These are phyloP conservation scores for Diaporthe sp. DNA, from an alignment of 2,329 filamentous ascomycete genomes.

Conservation along the genomic window DNA sequence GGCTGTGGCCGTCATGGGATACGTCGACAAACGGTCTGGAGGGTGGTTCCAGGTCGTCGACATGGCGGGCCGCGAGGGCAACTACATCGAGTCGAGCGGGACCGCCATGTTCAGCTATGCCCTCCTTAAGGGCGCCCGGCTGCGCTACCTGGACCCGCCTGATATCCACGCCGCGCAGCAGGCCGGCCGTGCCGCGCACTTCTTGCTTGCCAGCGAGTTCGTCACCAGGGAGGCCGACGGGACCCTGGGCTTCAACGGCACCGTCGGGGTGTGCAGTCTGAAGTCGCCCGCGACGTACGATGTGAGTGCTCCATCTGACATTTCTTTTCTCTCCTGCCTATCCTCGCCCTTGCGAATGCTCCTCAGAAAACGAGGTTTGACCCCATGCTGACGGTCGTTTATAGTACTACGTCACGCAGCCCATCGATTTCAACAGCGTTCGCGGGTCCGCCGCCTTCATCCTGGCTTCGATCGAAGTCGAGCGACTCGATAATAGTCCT, in stretches of 20 bases:
- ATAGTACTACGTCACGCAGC: conserved; percentile 52
- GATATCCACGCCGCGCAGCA: background rate
- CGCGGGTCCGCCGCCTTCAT: conserved; percentile 53
- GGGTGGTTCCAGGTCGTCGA: conserved; percentile 54
- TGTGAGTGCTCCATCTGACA: background rate
- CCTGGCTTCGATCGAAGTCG: conserved; percentile 53
- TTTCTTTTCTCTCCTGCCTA: no score
- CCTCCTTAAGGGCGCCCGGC: conserved; percentile 50
- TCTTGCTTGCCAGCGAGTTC: conserved; percentile 3
- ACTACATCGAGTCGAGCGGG: conserved; percentile 53
- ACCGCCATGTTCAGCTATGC: conserved; percentile 53
- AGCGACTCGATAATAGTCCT: conserved; percentile 38
- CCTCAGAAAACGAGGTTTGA: no score
- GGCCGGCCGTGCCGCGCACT: conserved; percentile 25
- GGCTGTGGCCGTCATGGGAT: background rate
- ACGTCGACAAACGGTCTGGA: conserved; percentile 39
- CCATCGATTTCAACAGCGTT: conserved; percentile 52
- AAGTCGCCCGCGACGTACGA: conserved; percentile 56
- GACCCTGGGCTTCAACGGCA: conserved; percentile 49
- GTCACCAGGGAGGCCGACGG: conserved; percentile 30
- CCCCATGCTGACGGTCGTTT: background rate
- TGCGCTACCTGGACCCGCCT: conserved; percentile 46
- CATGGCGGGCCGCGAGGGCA: conserved; percentile 42
- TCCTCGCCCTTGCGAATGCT: no score
- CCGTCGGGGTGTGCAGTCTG: conserved; percentile 55